phyloP scores from a whole-genome alignment of 306 rosid genomes.

The Fragaria iinumae region DNA sequence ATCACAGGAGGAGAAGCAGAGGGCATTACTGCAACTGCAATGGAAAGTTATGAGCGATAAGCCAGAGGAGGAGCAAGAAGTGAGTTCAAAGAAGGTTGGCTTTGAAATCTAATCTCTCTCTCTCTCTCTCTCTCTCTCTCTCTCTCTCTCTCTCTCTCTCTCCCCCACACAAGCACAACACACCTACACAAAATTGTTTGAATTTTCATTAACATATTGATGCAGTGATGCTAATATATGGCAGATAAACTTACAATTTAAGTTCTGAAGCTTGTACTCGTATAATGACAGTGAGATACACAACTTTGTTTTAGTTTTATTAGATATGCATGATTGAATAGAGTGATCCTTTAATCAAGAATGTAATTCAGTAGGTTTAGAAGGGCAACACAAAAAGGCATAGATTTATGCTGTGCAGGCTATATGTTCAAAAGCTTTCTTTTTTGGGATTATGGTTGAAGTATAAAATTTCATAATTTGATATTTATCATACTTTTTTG shows the following conservation, averaged over 20 bases:
- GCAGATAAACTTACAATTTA: neutral
- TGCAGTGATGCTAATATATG: neutral
- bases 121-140: constrained; percentile 19
- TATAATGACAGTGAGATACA: neutral
- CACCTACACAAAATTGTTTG: neutral
- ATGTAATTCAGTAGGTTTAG: neutral
- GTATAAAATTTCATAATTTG: neutral
- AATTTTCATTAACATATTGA: neutral
- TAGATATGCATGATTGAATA: neutral
- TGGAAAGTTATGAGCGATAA: constrained; percentile 97
- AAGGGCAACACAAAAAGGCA: neutral
- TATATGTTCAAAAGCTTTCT: neutral
- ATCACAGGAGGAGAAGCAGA: constrained; percentile 89
- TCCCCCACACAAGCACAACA: neutral
- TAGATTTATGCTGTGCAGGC: neutral
- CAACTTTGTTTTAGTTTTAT: neutral
- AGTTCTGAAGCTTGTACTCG: neutral
- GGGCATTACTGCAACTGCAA: constrained; percentile 88
- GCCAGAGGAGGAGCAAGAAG: constrained; percentile 84
- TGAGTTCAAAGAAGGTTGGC: constrained; percentile 73
- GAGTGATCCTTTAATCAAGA: neutral
- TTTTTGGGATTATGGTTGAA: neutral
- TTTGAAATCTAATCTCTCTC: neutral
- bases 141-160: neutral
- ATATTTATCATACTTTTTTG: neutral